Conservation (phyloP, 805 yeast species). For the Candida koratica region DNA sequence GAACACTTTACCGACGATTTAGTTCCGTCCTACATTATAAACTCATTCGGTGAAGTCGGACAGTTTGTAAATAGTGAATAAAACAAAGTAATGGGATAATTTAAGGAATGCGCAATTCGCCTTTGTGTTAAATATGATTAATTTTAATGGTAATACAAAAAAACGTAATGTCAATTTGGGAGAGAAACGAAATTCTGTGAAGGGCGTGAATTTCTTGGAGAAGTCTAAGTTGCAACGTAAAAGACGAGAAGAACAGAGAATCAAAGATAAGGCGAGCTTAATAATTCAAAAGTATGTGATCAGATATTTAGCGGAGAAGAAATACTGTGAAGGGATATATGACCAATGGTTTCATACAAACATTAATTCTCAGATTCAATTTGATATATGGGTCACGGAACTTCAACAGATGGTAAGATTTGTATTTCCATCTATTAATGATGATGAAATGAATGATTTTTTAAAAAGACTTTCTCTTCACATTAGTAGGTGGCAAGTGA, state of each 20-base stretch:
- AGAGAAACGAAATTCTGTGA: slow-evolving; percentile 32
- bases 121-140: slow-evolving; percentile 33
- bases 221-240: slow-evolving; percentile 64
- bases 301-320: slow-evolving; percentile 30
- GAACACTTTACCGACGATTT: slow-evolving; percentile 14
- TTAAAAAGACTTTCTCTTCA: background rate
- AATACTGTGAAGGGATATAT: slow-evolving; percentile 17
- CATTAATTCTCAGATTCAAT: slow-evolving; percentile 10
- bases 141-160: slow-evolving; percentile 66
- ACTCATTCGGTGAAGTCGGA: slow-evolving; percentile 29
- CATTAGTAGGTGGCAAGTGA: slow-evolving; percentile 6
- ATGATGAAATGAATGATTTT: background rate
- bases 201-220: slow-evolving; percentile 47
- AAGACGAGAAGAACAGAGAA: slow-evolving; percentile 55
- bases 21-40: slow-evolving; percentile 28
- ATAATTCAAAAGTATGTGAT: slow-evolving; percentile 50
- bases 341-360: slow-evolving; percentile 16
- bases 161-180: slow-evolving; percentile 64
- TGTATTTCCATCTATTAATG: slow-evolving; percentile 8
- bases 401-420: slow-evolving; percentile 11
- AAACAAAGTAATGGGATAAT: too few relatives aligned
- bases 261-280: slow-evolving; percentile 45
- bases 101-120: background rate
- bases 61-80: background rate
- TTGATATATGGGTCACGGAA: slow-evolving; percentile 20